Evolutionary conservation across 495 filamentous ascomycete species (phyloP).

Genomic region (Neurospora africana): DNA sequence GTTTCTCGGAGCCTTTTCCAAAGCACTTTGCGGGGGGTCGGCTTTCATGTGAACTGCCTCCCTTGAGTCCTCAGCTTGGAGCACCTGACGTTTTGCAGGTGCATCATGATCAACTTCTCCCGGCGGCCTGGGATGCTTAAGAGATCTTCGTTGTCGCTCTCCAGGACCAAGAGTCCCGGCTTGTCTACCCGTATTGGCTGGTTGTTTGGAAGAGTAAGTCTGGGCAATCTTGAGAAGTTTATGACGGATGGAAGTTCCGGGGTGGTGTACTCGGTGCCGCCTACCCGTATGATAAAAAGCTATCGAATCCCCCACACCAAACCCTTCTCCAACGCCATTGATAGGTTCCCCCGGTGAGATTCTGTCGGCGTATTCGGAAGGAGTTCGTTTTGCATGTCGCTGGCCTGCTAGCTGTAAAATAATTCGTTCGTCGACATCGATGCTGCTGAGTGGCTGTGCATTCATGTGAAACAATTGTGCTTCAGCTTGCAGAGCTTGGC

Average conservation of each 20-base stretch:
- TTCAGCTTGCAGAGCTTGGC: slow-evolving; percentile 34
- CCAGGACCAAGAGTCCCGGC: not conserved
- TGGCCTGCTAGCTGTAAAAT: slow-evolving; percentile 24
- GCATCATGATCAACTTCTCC: not conserved
- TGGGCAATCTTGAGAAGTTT: not conserved
- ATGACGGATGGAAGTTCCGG: not conserved
- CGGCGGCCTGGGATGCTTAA: not conserved
- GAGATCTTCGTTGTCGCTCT: not conserved
- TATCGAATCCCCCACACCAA: slow-evolving; percentile 14
- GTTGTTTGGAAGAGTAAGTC: not conserved
- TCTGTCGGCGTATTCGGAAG: not conserved
- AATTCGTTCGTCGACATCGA: slow-evolving; percentile 36
- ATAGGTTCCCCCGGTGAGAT: not conserved
- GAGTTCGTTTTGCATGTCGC: not conserved
- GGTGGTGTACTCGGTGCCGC: not conserved
- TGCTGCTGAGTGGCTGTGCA: slow-evolving; percentile 18
- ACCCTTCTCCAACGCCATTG: slow-evolving; percentile 10
- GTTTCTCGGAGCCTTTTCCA: not conserved
- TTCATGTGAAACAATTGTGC: slow-evolving; percentile 14
- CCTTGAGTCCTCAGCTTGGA: not conserved
- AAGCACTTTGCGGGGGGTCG: not conserved
- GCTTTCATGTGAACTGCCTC: not conserved
- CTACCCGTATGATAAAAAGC: not conserved
- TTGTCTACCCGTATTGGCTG: not conserved
- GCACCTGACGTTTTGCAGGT: not conserved